Percentiles rank a stretch among this genome's conserved stretches.
These are phyloP conservation scores for Peterozyma xylosa DNA, from an alignment of 805 yeast genomes.

Conservation along the genomic window DNA sequence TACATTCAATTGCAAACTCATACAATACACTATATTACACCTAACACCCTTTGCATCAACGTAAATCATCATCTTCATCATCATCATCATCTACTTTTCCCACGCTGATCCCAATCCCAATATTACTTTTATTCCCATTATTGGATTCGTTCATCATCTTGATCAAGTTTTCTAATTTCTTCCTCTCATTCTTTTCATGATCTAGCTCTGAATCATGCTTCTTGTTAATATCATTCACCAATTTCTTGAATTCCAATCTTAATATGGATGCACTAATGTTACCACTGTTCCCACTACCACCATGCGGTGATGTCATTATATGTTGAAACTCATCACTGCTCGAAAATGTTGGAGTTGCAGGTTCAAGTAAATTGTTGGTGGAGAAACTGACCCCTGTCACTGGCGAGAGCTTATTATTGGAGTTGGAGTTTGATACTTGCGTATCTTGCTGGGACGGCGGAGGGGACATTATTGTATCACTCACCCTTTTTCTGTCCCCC, in stretches of 20 bases:
- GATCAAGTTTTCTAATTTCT: constrained; percentile 33
- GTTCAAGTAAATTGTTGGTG: constrained; percentile 10
- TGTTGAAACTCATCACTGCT: neutral
- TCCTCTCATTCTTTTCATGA: constrained; percentile 45
- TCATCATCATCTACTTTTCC: too few relatives aligned
- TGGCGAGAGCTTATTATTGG: constrained; percentile 9
- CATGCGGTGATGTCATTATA: neutral
- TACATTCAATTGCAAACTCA: too few relatives aligned
- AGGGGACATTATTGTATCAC: constrained; percentile 9
- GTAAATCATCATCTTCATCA: too few relatives aligned
- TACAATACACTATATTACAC: too few relatives aligned
- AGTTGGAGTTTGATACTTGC: neutral
- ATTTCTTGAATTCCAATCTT: constrained; percentile 60
- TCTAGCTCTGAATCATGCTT: constrained; percentile 52
- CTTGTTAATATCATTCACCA: constrained; percentile 53
- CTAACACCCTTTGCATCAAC: too few relatives aligned
- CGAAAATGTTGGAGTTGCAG: constrained; percentile 22
- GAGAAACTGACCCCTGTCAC: constrained; percentile 14
- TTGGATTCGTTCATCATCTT: constrained; percentile 16
- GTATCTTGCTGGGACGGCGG: constrained; percentile 10
- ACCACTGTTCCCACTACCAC: constrained; percentile 1
- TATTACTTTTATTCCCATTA: neutral
- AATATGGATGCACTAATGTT: constrained; percentile 41
- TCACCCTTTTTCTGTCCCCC: constrained; percentile 19
- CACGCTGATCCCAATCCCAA: too few relatives aligned